These are phyloP conservation scores for Pseudonitzschia multistriata DNA, from an alignment of 108 stramenopile genomes.

Conservation along the genomic window DNA sequence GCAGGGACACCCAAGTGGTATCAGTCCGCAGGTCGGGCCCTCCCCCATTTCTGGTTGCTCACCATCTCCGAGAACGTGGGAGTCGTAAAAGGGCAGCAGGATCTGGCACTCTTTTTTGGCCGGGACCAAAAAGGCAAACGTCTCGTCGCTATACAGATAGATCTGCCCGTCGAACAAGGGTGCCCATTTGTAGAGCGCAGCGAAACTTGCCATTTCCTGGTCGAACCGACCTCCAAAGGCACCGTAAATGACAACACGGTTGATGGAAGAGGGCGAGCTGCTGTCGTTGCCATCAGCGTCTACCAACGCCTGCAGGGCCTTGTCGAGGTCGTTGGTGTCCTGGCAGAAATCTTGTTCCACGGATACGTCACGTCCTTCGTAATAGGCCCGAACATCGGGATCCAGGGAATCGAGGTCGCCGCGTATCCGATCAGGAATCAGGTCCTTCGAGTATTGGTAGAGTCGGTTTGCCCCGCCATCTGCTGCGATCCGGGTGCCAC, in stretches of 20 bases:
- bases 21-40: constrained; percentile 83
- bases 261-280: background rate
- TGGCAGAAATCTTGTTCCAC: constrained; percentile 66
- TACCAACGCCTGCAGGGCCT: constrained; percentile 30
- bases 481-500: constrained; percentile 80
- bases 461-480: constrained; percentile 96
- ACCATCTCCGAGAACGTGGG: background rate
- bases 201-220: constrained; percentile 83
- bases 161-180: constrained; percentile 39
- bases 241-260: constrained; percentile 58
- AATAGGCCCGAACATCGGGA: constrained; percentile 62
- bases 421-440: constrained; percentile 78
- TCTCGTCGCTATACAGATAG: constrained; percentile 71
- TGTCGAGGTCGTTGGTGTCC: constrained; percentile 91
- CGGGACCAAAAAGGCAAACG: constrained; percentile 61
- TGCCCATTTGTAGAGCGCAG: constrained; percentile 69
- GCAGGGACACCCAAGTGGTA: constrained; percentile 64
- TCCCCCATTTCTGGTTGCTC: constrained; percentile 38
- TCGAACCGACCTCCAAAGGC: constrained; percentile 89
- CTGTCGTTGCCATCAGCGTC: background rate
- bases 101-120: constrained; percentile 46
- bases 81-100: constrained; percentile 39
- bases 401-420: constrained; percentile 93
- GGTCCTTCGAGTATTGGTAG: constrained; percentile 35
- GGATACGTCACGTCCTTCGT: constrained; percentile 47